Conservation (phyloP, 345 rosid species). For the Geranium brycei region DNA sequence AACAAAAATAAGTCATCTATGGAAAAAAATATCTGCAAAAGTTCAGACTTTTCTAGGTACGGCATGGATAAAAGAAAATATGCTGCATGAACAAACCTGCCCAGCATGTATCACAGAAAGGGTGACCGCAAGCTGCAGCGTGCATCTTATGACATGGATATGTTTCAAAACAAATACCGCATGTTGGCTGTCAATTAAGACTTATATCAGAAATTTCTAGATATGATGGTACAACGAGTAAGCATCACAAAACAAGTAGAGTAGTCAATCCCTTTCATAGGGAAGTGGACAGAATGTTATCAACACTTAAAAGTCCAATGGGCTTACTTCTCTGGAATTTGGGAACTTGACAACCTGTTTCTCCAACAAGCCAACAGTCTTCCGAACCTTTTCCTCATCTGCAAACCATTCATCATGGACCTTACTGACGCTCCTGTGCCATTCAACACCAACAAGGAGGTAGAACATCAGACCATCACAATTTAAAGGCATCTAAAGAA, state of each 20-base stretch:
- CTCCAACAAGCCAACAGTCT: slow-evolving; percentile 58
- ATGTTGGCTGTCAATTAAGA: slow-evolving; percentile 33
- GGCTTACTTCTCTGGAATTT: slow-evolving; percentile 35
- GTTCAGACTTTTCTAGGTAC: background rate
- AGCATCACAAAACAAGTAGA: background rate
- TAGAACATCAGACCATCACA: background rate
- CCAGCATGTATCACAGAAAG: slow-evolving; percentile 63
- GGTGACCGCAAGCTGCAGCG: slow-evolving; percentile 77
- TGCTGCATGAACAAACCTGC: slow-evolving; percentile 32
- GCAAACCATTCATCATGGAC: slow-evolving; percentile 94
- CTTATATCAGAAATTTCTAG: background rate
- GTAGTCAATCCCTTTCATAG: background rate
- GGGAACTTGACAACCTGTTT: slow-evolving; percentile 34
- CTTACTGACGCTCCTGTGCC: slow-evolving; percentile 58
- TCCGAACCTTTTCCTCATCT: slow-evolving; percentile 57
- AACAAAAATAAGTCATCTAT: no score
- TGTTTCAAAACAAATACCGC: slow-evolving; percentile 70
- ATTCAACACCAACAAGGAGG: slow-evolving; percentile 5
- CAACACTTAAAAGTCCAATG: background rate
- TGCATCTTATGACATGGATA: slow-evolving; percentile 24
- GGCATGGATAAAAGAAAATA: no score
- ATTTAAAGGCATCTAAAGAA: background rate
- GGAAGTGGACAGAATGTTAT: background rate
- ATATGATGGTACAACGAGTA: background rate
- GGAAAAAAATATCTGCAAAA: background rate